Evolutionary conservation across 1,284 basidiomycete species (phyloP), one percentile per base, ranked within the genome.

Genomic region (Golubevia pallescens): DNA sequence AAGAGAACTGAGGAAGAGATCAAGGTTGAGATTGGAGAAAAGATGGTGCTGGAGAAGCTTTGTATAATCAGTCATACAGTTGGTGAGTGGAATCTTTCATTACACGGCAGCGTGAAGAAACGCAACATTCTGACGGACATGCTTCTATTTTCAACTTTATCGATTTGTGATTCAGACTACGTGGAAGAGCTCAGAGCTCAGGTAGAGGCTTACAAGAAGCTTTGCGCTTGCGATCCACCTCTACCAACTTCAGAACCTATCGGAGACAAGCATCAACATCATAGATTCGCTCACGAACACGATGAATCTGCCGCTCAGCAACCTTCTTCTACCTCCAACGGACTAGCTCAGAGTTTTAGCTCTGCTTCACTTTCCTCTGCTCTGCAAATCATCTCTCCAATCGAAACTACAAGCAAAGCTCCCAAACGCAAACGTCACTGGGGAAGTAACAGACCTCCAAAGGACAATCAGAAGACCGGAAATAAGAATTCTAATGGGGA

Each of bases 61-160:
- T 62, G 60, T 32, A 57, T 62, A 10, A 62, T 62, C 52, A 62
- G 48, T 54, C 60, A 62, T 32, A 54, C 60, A 19, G 20, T 62
- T 54, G 60, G 60, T 62, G 60, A 54, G 60, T 62, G 14, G 16
- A 8, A 20, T 32, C 38, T 57, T 57, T 8, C 56, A 24, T 57
- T 34, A 58, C 38, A 24, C 14, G 57, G 14, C 24, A n/a, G 20
- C 14, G 21, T 16, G n/a, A 16, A 58, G 20, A 16, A 16, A 58
- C 38, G 20, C 14, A 24, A 16, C 23, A 56, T 56, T n/a, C 23
- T 58, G 57, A n/a, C 21, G n/a, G 21, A n/a, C 59, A 24, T n/a
- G 19, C 14, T 59, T 81, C 80, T 62, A 80, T 84, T 68, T 80
- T 81, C 57, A 73, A 71, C 32, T 80, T 80, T 57, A 76, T 77